phyloP scores from a whole-genome alignment of 2,329 filamentous ascomycete species.

The Pyrenochaeta sp. region DNA sequence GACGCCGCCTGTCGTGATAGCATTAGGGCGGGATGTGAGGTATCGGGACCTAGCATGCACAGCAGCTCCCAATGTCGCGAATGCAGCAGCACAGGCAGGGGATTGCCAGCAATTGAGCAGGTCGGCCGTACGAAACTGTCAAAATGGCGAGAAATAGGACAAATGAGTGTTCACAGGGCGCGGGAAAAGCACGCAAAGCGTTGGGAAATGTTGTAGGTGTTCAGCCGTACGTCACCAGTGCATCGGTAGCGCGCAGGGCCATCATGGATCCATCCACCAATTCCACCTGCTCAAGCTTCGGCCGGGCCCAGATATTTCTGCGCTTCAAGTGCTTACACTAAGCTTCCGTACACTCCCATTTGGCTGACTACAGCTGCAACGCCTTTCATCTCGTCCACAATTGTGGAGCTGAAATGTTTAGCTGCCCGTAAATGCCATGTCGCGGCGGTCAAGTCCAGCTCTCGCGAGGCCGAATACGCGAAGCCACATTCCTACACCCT shows the following conservation, averaged over 20 bases:
- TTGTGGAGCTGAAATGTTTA: no score
- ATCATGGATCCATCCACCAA: no score
- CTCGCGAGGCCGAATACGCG: no score
- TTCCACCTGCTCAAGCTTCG: no score
- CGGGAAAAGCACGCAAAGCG: not conserved
- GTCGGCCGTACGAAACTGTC: conserved; percentile 5
- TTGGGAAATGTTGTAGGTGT: conserved; percentile 24
- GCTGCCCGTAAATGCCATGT: no score
- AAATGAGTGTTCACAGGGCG: conserved; percentile 2
- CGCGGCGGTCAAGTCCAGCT: no score
- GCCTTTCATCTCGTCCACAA: no score
- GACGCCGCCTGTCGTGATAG: conserved; percentile 39
- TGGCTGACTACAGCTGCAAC: conserved; percentile 24
- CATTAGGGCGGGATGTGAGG: conserved; percentile 28
- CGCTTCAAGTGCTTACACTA: conserved; percentile 16
- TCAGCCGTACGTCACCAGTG: conserved; percentile 24
- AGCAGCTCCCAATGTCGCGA: no score
- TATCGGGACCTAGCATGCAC: conserved; percentile 2
- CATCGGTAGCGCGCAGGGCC: conserved; percentile 2
- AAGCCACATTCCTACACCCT: no score
- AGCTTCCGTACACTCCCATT: conserved; percentile 19
- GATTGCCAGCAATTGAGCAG: conserved; percentile 15
- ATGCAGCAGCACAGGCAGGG: no score
- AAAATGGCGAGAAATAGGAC: conserved; percentile 2
- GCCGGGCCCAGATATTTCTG: conserved; percentile 2